phyloP scores from a whole-genome alignment of 2,329 filamentous ascomycete genomes.

The Amauroascus verrucosus region DNA sequence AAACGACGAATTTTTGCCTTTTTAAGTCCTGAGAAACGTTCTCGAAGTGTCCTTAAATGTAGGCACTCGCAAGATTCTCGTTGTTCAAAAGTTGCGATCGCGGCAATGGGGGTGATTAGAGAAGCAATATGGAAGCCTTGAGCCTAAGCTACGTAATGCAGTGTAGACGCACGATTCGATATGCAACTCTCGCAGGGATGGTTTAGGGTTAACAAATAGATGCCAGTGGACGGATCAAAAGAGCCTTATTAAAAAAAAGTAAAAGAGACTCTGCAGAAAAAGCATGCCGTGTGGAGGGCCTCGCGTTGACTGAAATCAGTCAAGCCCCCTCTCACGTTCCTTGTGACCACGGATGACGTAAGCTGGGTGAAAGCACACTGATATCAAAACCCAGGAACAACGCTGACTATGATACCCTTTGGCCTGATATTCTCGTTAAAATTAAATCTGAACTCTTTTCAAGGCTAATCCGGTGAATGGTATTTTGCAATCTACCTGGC shows the following conservation, averaged over 20 bases:
- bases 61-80: background rate
- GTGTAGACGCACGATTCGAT: background rate
- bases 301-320: background rate
- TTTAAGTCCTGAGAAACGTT: background rate
- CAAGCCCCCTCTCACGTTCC: background rate
- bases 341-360: constrained; percentile 8
- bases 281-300: background rate
- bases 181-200: background rate
- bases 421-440: too few relatives aligned
- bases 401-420: too few relatives aligned
- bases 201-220: background rate
- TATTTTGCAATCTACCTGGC: too few relatives aligned
- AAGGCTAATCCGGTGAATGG: too few relatives aligned
- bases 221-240: background rate
- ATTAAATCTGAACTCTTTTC: too few relatives aligned
- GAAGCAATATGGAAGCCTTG: constrained; percentile 9
- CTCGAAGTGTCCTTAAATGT: background rate
- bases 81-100: background rate
- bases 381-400: too few relatives aligned
- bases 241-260: background rate
- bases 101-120: background rate
- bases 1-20: background rate
- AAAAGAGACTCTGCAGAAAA: background rate
- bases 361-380: background rate
- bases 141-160: constrained; percentile 1